Percentiles rank a stretch among this genome's conserved stretches.
These are phyloP conservation scores for Chloris gayana DNA, from an alignment of 176 grass and related monocot species.

Conservation along the genomic window DNA sequence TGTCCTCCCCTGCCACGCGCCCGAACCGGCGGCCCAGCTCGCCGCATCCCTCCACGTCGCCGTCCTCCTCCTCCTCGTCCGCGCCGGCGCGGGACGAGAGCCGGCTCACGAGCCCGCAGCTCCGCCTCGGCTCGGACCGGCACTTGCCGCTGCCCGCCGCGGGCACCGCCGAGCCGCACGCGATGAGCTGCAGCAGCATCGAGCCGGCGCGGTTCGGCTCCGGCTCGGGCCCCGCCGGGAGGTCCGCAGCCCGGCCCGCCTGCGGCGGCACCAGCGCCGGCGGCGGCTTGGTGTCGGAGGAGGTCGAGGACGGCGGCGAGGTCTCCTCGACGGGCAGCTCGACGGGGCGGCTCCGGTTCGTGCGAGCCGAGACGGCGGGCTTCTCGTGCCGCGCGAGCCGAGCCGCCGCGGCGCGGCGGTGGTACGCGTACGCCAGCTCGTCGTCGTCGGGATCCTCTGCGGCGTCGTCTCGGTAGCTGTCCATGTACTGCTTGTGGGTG, in stretches of 20 bases:
- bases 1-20: constrained; percentile 54
- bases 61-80: constrained; percentile 25
- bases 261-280: neutral
- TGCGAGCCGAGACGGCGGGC: constrained; percentile 26
- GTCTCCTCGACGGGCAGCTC: constrained; percentile 80
- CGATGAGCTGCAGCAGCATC: constrained; percentile 85
- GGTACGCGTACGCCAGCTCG: constrained; percentile 51
- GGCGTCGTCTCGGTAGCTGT: constrained; percentile 51
- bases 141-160: constrained; percentile 14
- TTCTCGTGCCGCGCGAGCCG: constrained; percentile 39
- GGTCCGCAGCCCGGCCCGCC: neutral
- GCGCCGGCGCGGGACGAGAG: constrained; percentile 44
- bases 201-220: constrained; percentile 62
- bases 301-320: constrained; percentile 80
- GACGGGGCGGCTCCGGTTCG: constrained; percentile 58
- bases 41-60: constrained; percentile 27
- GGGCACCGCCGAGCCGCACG: constrained; percentile 65
- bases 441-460: constrained; percentile 53
- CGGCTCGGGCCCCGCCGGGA: constrained; percentile 11
- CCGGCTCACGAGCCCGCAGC: constrained; percentile 72
- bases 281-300: constrained; percentile 68
- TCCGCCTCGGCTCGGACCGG: constrained; percentile 58
- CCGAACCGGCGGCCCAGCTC: constrained; percentile 54
- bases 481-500: constrained; percentile 63
- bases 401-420: constrained; percentile 32